These are phyloP conservation scores for Nakaseomyces nivariensis DNA, from an alignment of 1,139 yeast genomes.

Conservation along the genomic window DNA sequence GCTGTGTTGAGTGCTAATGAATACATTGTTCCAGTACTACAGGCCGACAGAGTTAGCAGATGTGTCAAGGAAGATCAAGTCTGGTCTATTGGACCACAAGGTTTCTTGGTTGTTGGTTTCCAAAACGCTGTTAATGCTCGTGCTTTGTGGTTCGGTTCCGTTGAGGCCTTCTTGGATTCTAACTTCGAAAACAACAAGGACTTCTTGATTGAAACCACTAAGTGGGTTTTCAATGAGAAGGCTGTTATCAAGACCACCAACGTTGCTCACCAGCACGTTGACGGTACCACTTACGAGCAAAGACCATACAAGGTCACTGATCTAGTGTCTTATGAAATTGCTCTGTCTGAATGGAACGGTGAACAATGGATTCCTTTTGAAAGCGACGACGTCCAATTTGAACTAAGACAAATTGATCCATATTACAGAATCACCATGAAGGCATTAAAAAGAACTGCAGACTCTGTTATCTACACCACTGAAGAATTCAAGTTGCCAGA, in stretches of 20 bases:
- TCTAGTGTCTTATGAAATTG: slow-evolving; percentile 52
- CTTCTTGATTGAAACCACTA: slow-evolving; percentile 41
- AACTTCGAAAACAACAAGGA: slow-evolving; percentile 25
- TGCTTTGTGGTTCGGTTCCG: slow-evolving; percentile 69
- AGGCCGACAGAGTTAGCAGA: slow-evolving; percentile 61
- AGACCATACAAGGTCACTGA: slow-evolving; percentile 64
- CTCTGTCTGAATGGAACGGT: slow-evolving; percentile 55
- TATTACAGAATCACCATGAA: slow-evolving; percentile 67
- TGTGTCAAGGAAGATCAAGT: slow-evolving; percentile 37
- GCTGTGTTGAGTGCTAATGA: slow-evolving; percentile 53
- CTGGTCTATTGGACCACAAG: slow-evolving; percentile 84
- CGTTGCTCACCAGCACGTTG: slow-evolving; percentile 39
- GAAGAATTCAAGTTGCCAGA: slow-evolving; percentile 72
- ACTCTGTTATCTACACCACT: slow-evolving; percentile 34
- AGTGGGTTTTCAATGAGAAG: slow-evolving; percentile 71
- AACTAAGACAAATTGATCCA: slow-evolving; percentile 88
- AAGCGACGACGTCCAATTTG: slow-evolving; percentile 59
- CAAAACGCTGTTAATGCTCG: slow-evolving; percentile 80
- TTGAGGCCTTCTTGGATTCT: slow-evolving; percentile 38
- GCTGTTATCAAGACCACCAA: slow-evolving; percentile 51
- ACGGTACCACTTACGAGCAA: slow-evolving; percentile 38
- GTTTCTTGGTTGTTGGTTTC: slow-evolving; percentile 64
- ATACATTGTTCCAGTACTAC: slow-evolving; percentile 58
- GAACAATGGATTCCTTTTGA: slow-evolving; percentile 59
- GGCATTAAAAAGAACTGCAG: slow-evolving; percentile 27